phyloP scores from a whole-genome alignment of 2,329 filamentous ascomycete species.

The Aschersonia sp. region DNA sequence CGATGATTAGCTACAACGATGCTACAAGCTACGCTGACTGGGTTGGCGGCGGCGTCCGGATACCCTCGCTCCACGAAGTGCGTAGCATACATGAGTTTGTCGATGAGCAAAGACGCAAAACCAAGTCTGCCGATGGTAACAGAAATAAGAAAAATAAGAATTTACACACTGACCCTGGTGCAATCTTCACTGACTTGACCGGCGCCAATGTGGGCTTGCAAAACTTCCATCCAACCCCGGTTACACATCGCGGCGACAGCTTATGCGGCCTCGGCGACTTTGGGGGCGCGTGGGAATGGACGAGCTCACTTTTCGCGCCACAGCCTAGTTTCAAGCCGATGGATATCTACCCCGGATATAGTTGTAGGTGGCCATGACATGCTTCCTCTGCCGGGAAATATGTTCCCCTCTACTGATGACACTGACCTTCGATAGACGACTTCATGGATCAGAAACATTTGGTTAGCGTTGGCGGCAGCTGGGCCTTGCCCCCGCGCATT shows the following conservation, averaged over 20 bases:
- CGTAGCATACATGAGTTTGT: neutral
- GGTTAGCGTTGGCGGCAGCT: neutral
- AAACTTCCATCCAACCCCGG: neutral
- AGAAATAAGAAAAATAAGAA: neutral
- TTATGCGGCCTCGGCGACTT: neutral
- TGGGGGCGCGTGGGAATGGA: neutral
- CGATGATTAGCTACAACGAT: neutral
- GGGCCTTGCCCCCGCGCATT: neutral
- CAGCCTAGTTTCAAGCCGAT: neutral
- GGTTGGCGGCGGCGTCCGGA: neutral
- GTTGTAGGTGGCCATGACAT: neutral
- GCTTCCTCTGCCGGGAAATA: neutral
- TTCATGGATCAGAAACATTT: neutral
- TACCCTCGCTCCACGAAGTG: neutral
- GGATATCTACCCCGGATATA: neutral
- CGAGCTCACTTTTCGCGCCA: neutral
- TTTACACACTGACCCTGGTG: neutral
- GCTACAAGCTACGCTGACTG: neutral
- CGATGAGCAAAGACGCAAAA: neutral
- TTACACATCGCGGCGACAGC: neutral
- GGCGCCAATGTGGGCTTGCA: neutral
- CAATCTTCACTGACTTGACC: neutral
- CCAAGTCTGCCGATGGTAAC: neutral
- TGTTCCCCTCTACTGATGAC: neutral
- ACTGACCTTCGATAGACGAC: neutral